Conservation (phyloP, 73 alveolate species). For the Uronychia binucleata region DNA sequence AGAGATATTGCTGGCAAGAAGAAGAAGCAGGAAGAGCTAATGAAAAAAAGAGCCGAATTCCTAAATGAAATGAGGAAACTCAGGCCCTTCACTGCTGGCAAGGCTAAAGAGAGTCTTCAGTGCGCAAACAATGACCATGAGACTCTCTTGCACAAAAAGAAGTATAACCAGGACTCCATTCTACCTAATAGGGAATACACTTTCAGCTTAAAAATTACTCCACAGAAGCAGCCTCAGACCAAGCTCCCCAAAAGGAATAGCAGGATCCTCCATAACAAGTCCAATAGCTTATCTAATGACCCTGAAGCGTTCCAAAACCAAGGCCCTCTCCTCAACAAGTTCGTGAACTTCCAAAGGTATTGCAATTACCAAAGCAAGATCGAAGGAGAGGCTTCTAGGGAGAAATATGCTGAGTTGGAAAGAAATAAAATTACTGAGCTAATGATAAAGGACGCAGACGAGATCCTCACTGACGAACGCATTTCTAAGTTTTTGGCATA, state of each 20-base stretch:
- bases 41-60: not conserved
- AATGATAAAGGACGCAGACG: not conserved
- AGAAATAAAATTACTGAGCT: not conserved
- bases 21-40: not conserved
- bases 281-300: too few species aligned
- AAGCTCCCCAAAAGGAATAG: too few species aligned
- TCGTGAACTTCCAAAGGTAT: not conserved
- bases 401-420: not conserved
- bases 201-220: too few species aligned
- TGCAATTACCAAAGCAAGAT: not conserved
- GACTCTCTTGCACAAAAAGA: not conserved
- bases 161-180: not conserved
- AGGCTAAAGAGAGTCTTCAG: not conserved
- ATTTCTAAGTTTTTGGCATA: not conserved
- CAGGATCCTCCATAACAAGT: too few species aligned
- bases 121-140: not conserved
- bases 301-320: not conserved
- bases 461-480: not conserved
- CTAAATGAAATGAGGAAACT: not conserved
- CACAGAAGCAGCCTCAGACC: too few species aligned
- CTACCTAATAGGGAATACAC: not conserved
- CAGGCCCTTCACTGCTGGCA: not conserved
- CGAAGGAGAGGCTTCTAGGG: not conserved
- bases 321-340: not conserved
- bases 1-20: conserved; percentile 1